Percentiles rank a stretch among this genome's conserved stretches.
Conservation (phyloP, 441 rosid genomes). For the Cnidoscolus chayamansa region DNA sequence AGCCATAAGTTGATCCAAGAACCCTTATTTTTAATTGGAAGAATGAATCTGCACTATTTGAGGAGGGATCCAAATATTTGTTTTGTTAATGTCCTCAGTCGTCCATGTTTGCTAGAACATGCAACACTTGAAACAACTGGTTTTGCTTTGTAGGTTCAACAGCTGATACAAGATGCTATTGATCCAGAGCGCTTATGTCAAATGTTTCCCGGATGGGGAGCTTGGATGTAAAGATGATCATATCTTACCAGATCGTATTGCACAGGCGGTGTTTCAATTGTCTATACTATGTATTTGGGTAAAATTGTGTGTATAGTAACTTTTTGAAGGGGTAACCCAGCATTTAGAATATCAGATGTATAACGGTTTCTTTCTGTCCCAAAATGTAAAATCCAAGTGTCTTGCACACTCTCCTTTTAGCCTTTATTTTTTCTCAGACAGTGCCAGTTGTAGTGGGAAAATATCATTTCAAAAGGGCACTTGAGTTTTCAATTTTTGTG, state of each 20-base stretch:
- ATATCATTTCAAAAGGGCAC: too few relatives aligned
- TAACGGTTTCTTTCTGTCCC: not conserved
- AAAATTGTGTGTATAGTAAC: not conserved
- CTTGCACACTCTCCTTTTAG: not conserved
- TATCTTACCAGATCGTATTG: constrained; percentile 13
- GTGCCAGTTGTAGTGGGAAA: too few relatives aligned
- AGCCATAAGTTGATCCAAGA: not conserved
- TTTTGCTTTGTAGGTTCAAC: constrained; percentile 59
- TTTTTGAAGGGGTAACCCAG: not conserved
- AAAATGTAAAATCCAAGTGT: not conserved
- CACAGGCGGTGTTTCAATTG: constrained; percentile 18
- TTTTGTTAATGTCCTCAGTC: not conserved
- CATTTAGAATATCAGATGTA: not conserved
- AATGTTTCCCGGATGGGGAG: constrained; percentile 98
- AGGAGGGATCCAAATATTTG: not conserved
- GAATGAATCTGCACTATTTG: not conserved
- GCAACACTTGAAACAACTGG: not conserved
- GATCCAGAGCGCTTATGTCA: constrained; percentile 82
- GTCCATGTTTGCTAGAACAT: not conserved
- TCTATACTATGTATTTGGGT: not conserved
- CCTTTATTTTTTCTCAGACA: too few relatives aligned
- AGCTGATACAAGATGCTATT: constrained; percentile 91
- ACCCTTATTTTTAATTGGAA: not conserved
- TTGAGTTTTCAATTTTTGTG: not conserved
- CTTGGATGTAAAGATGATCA: constrained; percentile 55